phyloP scores from a whole-genome alignment of 495 filamentous ascomycete species.

The Podospora conica region DNA sequence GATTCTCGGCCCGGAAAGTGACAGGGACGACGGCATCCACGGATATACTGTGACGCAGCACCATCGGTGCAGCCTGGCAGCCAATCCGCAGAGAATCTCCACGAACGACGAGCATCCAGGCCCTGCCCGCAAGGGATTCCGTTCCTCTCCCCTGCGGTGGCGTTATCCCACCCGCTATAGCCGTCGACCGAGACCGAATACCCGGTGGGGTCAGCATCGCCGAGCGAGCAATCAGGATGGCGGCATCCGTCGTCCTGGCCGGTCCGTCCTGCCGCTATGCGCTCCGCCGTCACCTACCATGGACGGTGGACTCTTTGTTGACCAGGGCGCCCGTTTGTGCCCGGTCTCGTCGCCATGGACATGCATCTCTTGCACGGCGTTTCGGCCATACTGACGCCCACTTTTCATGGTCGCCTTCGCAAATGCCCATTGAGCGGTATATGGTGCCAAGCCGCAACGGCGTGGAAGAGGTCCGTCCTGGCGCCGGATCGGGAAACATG shows the following conservation, averaged over 20 bases:
- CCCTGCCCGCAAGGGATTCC: background rate
- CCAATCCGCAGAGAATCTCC: background rate
- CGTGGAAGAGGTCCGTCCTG: background rate
- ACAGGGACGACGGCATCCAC: background rate
- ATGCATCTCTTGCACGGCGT: background rate
- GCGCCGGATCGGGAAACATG: background rate
- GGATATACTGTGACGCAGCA: background rate
- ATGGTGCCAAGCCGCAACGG: background rate
- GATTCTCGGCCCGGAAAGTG: background rate
- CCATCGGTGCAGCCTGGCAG: no score
- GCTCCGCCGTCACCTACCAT: background rate
- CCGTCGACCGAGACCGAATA: background rate
- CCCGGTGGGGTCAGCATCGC: background rate
- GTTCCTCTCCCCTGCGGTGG: background rate
- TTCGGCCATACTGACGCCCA: background rate
- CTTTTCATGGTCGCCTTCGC: background rate
- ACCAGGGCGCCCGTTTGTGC: background rate
- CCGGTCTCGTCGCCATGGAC: background rate
- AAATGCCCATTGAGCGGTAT: background rate
- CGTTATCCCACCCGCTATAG: background rate
- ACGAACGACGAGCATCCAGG: background rate
- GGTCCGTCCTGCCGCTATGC: background rate
- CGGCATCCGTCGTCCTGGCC: background rate
- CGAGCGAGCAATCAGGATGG: background rate
- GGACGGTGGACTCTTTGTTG: background rate